These are phyloP conservation scores for Cercospora zeina DNA, from an alignment of 2,329 filamentous ascomycete species.

Conservation along the genomic window DNA sequence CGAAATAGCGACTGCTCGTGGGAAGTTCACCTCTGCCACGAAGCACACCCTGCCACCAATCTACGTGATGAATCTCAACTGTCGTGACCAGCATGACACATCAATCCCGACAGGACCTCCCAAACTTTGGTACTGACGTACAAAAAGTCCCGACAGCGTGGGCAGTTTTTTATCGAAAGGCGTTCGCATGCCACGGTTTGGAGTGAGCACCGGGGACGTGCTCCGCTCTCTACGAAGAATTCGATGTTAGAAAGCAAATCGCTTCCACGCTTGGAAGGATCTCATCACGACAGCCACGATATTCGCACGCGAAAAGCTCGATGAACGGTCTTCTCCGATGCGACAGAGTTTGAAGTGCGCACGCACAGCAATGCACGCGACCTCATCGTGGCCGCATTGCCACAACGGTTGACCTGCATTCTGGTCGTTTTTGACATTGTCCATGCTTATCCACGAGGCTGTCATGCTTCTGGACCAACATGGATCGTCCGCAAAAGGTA, in stretches of 20 bases:
- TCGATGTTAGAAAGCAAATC: neutral
- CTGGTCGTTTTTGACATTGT: neutral
- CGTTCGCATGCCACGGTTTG: slow-evolving; percentile 16
- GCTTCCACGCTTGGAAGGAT: neutral
- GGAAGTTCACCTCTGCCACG: neutral
- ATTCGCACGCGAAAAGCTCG: neutral
- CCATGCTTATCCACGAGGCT: neutral
- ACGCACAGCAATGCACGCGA: slow-evolving; percentile 10
- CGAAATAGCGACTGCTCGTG: neutral
- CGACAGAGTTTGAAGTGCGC: neutral
- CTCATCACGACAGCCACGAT: neutral
- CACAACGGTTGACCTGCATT: slow-evolving; percentile 1
- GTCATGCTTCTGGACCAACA: slow-evolving; percentile 2
- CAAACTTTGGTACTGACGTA: slow-evolving; percentile 13
- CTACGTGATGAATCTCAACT: neutral
- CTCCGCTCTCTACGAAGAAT: neutral
- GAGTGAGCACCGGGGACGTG: slow-evolving; percentile 12
- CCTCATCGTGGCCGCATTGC: slow-evolving; percentile 3
- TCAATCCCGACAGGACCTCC: neutral
- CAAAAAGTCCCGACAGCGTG: slow-evolving; percentile 7
- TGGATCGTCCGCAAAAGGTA: neutral
- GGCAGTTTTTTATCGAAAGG: slow-evolving; percentile 12
- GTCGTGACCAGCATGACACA: neutral
- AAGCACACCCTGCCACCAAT: neutral
- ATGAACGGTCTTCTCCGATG: neutral